These are phyloP conservation scores for Meyerozyma sp. DNA, from an alignment of 1,139 yeast genomes.

Conservation along the genomic window DNA sequence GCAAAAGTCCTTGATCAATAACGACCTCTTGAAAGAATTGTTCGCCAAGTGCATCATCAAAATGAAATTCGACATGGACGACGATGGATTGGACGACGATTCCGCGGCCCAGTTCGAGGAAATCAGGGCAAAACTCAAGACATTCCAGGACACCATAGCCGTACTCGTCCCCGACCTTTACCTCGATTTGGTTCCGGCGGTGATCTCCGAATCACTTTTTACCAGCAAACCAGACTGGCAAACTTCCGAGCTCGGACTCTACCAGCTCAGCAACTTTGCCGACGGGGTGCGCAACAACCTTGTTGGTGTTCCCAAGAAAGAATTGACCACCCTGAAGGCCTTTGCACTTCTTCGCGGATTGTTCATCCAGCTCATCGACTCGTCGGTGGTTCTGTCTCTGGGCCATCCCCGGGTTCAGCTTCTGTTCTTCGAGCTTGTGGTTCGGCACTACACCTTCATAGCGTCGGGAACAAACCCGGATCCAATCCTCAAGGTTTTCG, in stretches of 20 bases:
- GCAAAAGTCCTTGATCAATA: constrained; percentile 26
- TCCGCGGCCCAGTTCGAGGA: constrained; percentile 75
- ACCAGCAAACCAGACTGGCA: constrained; percentile 56
- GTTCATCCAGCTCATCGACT: constrained; percentile 60
- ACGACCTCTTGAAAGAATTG: constrained; percentile 55
- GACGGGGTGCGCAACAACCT: constrained; percentile 75
- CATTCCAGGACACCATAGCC: constrained; percentile 83
- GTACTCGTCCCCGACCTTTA: constrained; percentile 68
- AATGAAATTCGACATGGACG: constrained; percentile 72
- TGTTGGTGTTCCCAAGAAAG: constrained; percentile 60
- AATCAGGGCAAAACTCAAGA: constrained; percentile 64
- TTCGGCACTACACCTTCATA: constrained; percentile 71
- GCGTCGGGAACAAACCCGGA: constrained; percentile 37
- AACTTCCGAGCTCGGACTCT: constrained; percentile 79
- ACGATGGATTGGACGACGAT: constrained; percentile 60
- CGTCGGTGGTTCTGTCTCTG: constrained; percentile 44
- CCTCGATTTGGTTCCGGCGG: constrained; percentile 60
- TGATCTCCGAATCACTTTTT: constrained; percentile 59
- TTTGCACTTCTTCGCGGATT: constrained; percentile 54
- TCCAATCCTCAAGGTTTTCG: constrained; percentile 63
- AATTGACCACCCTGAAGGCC: constrained; percentile 59
- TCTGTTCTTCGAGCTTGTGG: constrained; percentile 76
- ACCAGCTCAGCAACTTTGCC: constrained; percentile 70
- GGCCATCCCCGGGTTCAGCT: constrained; percentile 78
- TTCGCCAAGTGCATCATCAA: constrained; percentile 69